Base-by-base conservation (phyloP, 2,329 filamentous ascomycete species). In the Didymellaceae sp. region DNA sequence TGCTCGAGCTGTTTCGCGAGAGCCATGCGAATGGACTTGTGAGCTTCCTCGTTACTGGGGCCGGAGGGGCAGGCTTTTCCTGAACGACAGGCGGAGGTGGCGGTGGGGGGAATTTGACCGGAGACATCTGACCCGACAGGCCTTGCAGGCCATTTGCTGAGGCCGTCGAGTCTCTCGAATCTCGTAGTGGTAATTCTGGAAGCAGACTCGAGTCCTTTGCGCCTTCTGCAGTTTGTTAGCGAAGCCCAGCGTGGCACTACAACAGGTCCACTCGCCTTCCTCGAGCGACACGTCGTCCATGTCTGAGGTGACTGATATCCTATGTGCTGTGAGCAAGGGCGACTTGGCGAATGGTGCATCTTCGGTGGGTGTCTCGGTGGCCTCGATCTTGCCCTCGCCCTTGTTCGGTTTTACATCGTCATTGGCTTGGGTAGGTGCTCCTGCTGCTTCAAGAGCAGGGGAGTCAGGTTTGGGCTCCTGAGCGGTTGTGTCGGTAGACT, bases 51-150 rank as follows among this genome's bases (percentile, higher is more conserved):
- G 76, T 66, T 31, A 74, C 65, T 51, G 63, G 33, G 6, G 68
- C 63, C 26, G 65, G 65, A 30, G 67, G 62, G 24, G 42, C 47
- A 18, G 60, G 44, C 39, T 69, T 66, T 58, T 75, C 63, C 58
- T 55, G 54, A 6, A 53, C 55, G 18, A 59, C 64, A 45, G 59
- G 72, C 39, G 62, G 64, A 50, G 57, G 70, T 8, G 68, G 65
- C 3, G 69, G 75, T 11, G 74, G 74, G 21, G 71, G 73, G 17
- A 69, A 72, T 46, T 76, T 74, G 66, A 90, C 83, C 24, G 89
- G 81, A 26, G 89, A 87, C 41, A 94, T 80, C 35, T 82, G 85
- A 46, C 83, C 87, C 30, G 89, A 86, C 44, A 94, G 82, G 59
- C 88, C 90, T 73, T 86, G 85, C 85, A 79, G 48, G 6, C 65